Evolutionary conservation across 345 rosid genomes (phyloP).

Genomic region (Trapa incisa): DNA sequence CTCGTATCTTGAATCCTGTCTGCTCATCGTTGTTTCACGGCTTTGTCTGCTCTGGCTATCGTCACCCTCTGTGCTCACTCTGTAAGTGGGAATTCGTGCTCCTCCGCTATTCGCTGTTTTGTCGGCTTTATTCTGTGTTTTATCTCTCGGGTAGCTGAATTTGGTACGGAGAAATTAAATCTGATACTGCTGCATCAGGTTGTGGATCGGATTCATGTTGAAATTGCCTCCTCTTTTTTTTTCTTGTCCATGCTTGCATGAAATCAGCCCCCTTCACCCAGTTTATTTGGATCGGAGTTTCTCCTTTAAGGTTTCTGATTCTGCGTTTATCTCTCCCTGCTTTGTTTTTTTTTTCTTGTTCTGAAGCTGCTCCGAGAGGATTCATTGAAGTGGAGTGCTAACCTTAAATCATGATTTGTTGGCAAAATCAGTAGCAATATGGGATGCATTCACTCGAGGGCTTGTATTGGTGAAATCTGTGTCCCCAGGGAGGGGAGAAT

Average conservation of each 20-base stretch:
- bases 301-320: background rate
- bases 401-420: background rate
- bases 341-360: background rate
- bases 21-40: background rate
- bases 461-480: conserved; percentile 88
- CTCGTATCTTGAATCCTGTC: background rate
- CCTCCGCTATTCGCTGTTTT: background rate
- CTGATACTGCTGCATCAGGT: background rate
- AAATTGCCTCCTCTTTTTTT: background rate
- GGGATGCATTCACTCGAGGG: conserved; percentile 94
- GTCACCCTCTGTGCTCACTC: background rate
- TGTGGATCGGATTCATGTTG: background rate
- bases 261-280: background rate
- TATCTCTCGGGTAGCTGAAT: too few species aligned
- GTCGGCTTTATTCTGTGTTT: background rate
- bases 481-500: conserved; percentile 44
- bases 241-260: background rate
- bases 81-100: background rate
- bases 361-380: background rate
- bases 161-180: background rate
- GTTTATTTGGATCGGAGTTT: background rate
- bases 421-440: conserved; percentile 13
- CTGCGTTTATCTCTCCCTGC: background rate
- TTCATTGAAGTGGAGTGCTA: background rate
- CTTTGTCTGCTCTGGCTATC: background rate